These are phyloP conservation scores for Boletus fagicola DNA, from an alignment of 768 basidiomycete genomes.

Conservation along the genomic window DNA sequence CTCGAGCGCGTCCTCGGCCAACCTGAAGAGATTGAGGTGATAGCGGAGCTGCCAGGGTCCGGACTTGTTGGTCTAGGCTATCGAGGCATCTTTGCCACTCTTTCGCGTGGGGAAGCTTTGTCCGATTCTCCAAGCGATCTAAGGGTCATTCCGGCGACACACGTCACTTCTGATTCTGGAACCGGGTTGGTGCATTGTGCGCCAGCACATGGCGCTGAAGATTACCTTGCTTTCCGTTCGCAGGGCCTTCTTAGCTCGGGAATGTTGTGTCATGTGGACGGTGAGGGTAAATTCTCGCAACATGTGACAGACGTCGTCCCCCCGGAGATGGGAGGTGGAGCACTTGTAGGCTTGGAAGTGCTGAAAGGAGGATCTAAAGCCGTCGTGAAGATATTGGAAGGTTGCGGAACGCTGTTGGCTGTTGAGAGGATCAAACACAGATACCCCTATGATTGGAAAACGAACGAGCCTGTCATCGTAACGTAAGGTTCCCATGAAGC, in stretches of 20 bases:
- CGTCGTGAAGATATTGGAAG: conserved; percentile 59
- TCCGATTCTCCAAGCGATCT: conserved; percentile 16
- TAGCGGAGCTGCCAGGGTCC: conserved; percentile 31
- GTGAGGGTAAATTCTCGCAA: conserved; percentile 65
- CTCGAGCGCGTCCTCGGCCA: conserved; percentile 28
- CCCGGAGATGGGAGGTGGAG: conserved; percentile 37
- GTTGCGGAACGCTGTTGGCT: conserved; percentile 55
- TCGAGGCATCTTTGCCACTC: conserved; percentile 53
- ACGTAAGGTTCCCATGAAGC: conserved; percentile 50
- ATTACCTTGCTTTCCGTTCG: conserved; percentile 74
- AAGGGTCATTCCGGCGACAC: conserved; percentile 62
- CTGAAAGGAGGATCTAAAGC: conserved; percentile 67
- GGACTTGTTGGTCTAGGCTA: conserved; percentile 64
- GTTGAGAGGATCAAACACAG: conserved; percentile 75
- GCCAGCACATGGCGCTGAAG: conserved; percentile 91
- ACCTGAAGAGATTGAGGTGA: conserved; percentile 17
- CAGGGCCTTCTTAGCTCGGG: conserved; percentile 49
- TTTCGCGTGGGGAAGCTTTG: conserved; percentile 3
- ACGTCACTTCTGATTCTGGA: conserved; percentile 86
- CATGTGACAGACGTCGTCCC: conserved; percentile 54
- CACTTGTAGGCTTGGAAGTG: conserved; percentile 68
- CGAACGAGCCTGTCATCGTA: conserved; percentile 87
- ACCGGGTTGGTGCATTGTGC: conserved; percentile 96
- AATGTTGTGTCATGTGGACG: conserved; percentile 81
- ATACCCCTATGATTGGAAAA: conserved; percentile 98